Conservation (phyloP, 345 rosid species). For the Aquilaria malaccensis region DNA sequence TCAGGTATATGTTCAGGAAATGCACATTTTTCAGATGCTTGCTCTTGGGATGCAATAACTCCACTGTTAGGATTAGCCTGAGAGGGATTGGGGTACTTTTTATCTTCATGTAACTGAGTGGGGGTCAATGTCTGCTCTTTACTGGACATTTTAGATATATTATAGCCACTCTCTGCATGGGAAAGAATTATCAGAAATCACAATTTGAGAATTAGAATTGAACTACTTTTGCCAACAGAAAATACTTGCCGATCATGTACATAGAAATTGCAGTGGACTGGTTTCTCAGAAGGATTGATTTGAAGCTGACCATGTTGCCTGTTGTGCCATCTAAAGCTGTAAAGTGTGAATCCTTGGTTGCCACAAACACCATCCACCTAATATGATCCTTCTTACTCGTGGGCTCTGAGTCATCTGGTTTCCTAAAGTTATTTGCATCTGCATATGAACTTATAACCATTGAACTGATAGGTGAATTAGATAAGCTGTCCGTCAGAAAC, state of each 20-base stretch:
- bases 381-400: constrained; percentile 22
- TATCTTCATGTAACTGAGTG: constrained; percentile 26
- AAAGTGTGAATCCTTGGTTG: constrained; percentile 57
- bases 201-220: constrained; percentile 7
- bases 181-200: constrained; percentile 16
- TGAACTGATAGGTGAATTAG: constrained; percentile 49
- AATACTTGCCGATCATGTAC: constrained; percentile 60
- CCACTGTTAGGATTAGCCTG: constrained; percentile 18
- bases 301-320: constrained; percentile 40
- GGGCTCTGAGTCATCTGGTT: constrained; percentile 24
- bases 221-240: constrained; percentile 7
- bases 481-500: constrained; percentile 51
- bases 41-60: constrained; percentile 27
- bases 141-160: constrained; percentile 24
- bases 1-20: constrained; percentile 24
- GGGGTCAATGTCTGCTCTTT: constrained; percentile 18
- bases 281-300: constrained; percentile 27
- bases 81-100: constrained; percentile 19
- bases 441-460: constrained; percentile 37
- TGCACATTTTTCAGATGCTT: constrained; percentile 26
- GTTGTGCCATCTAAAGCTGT: constrained; percentile 46
- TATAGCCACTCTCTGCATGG: constrained; percentile 41
- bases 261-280: constrained; percentile 46
- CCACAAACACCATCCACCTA: constrained; percentile 35
- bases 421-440: constrained; percentile 19